Conservation (phyloP, 352 stramenopile genomes). For the Globisporangium acanthophoron region DNA sequence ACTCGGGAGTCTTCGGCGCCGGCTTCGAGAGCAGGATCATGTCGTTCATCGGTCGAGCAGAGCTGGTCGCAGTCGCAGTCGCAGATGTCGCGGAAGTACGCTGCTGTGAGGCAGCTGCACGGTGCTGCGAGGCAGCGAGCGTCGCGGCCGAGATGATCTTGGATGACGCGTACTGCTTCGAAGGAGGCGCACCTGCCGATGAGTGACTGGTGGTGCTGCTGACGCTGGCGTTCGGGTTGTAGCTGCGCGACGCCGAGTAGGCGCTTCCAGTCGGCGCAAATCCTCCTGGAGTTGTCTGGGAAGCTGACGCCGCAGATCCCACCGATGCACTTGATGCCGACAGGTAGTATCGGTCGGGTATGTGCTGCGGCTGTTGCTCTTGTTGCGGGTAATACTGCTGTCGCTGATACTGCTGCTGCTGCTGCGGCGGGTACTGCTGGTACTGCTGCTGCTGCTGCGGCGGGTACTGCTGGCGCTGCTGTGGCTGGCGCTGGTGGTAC, state of each 20-base stretch:
- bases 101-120: not conserved
- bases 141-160: conserved; percentile 15
- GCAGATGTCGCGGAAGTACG: not conserved
- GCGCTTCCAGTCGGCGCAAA: not conserved
- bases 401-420: conserved; percentile 1
- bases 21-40: conserved; percentile 24
- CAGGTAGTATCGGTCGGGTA: not conserved
- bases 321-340: not conserved
- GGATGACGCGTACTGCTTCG: conserved; percentile 7
- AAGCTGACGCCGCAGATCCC: not conserved
- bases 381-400: not conserved
- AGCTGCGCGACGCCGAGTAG: not conserved
- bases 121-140: conserved; percentile 1
- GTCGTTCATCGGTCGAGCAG: conserved; percentile 7
- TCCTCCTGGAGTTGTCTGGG: not conserved
- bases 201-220: conserved; percentile 4
- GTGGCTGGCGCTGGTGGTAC: not conserved
- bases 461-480: no score
- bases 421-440: not conserved
- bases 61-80: not conserved
- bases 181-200: not conserved
- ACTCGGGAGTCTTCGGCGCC: conserved; percentile 19
- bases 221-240: not conserved
- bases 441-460: not conserved
- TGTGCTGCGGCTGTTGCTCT: not conserved